Conservation (phyloP, 805 yeast species). For the Ogataea paraovalis region DNA sequence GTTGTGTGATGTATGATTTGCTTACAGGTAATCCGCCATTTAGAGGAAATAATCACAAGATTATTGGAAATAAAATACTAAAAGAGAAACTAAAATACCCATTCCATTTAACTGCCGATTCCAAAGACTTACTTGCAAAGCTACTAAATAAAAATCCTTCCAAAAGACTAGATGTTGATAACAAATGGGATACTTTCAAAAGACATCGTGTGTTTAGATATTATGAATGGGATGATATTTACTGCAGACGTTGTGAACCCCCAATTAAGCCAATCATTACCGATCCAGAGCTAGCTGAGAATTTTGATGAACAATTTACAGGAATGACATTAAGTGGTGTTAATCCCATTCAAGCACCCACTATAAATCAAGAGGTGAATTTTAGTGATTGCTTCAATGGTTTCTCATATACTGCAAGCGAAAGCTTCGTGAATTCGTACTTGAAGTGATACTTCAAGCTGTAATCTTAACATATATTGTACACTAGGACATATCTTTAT, state of each 20-base stretch:
- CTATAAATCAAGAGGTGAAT: not conserved
- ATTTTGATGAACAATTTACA: constrained; percentile 74
- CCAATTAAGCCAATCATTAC: constrained; percentile 77
- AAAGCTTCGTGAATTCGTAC: constrained; percentile 33
- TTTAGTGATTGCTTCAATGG: constrained; percentile 34
- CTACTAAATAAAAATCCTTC: constrained; percentile 62
- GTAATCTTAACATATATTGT: not conserved
- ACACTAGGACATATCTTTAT: too few species aligned
- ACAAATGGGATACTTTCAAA: constrained; percentile 48
- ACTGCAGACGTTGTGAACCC: constrained; percentile 47
- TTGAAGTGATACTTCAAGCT: not conserved
- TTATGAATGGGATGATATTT: constrained; percentile 60
- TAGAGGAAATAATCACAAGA: constrained; percentile 72
- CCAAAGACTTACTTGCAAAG: constrained; percentile 66
- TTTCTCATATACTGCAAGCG: constrained; percentile 42
- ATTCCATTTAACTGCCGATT: constrained; percentile 66
- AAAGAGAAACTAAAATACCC: constrained; percentile 63
- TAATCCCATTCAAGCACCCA: constrained; percentile 8
- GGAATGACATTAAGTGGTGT: constrained; percentile 38
- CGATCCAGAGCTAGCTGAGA: constrained; percentile 71
- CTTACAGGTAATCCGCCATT: constrained; percentile 84
- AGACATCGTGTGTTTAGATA: constrained; percentile 71
- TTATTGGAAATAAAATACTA: constrained; percentile 67
- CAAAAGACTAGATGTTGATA: constrained; percentile 56
- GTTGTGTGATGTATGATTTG: constrained; percentile 74